phyloP scores from a whole-genome alignment of 2,329 filamentous ascomycete species.

The Dichotomopilus funicola region DNA sequence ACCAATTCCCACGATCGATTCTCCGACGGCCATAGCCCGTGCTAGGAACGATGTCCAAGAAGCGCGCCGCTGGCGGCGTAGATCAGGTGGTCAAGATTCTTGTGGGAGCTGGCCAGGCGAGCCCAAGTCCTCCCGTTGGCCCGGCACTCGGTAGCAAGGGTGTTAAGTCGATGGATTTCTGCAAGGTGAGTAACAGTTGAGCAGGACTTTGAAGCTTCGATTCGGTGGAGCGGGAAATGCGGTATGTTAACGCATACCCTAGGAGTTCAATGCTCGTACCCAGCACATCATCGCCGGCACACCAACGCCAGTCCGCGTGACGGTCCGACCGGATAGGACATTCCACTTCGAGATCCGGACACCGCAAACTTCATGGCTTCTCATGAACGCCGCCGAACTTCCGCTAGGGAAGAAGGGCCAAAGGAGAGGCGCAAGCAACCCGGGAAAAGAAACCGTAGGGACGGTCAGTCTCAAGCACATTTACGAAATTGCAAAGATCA shows the following conservation, averaged over 20 bases:
- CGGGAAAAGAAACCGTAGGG: constrained; percentile 73
- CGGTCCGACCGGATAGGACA: constrained; percentile 83
- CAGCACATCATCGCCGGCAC: constrained; percentile 75
- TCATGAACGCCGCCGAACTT: constrained; percentile 76
- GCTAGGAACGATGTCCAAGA: constrained; percentile 44
- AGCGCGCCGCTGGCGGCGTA: constrained; percentile 34
- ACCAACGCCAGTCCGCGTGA: constrained; percentile 84
- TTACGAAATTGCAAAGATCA: constrained; percentile 97
- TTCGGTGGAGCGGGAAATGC: not conserved
- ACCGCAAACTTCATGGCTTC: constrained; percentile 84
- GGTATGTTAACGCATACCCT: constrained; percentile 5
- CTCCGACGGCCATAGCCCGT: constrained; percentile 6
- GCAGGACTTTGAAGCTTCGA: not conserved
- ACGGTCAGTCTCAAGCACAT: constrained; percentile 89
- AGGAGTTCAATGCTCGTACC: constrained; percentile 98
- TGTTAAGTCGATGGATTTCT: constrained; percentile 99
- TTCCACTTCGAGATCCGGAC: constrained; percentile 93
- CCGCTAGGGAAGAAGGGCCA: constrained; percentile 66
- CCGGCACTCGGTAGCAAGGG: constrained; percentile 94
- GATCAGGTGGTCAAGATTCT: constrained; percentile 94
- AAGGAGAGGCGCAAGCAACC: constrained; percentile 68
- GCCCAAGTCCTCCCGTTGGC: constrained; percentile 90
- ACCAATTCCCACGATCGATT: not conserved
- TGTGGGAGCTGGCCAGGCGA: constrained; percentile 91
- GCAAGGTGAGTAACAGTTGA: constrained; percentile 60